Conservation (phyloP, 768 basidiomycete genomes). For the Trametes cinnabarina region DNA sequence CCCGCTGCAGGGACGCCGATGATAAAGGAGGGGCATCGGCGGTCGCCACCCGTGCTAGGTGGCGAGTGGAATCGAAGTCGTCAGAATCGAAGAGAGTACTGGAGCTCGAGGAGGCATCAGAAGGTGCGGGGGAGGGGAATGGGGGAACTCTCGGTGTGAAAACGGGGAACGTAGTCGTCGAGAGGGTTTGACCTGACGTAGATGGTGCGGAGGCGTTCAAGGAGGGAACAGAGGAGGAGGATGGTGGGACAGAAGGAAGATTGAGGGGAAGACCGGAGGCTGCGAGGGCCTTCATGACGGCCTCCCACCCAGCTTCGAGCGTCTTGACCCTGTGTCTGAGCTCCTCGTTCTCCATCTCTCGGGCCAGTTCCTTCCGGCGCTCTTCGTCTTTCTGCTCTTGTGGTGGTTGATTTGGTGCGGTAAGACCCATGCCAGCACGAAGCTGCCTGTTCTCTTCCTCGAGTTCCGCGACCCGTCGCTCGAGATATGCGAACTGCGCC, state of each 20-base stretch:
- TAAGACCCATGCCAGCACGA: slow-evolving; percentile 47
- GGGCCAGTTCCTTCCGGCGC: slow-evolving; percentile 38
- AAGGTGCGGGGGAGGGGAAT: slow-evolving; percentile 36
- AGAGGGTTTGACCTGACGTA: slow-evolving; percentile 27
- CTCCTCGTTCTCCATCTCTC: slow-evolving; percentile 70
- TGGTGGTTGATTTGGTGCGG: slow-evolving; percentile 12
- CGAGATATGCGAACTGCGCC: slow-evolving; percentile 86
- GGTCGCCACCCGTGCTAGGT: slow-evolving; percentile 98
- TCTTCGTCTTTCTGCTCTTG: slow-evolving; percentile 31
- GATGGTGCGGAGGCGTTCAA: slow-evolving; percentile 22
- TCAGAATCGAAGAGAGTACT: slow-evolving; percentile 28
- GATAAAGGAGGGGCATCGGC: slow-evolving; percentile 49
- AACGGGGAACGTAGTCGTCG: slow-evolving; percentile 31
- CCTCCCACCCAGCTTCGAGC: slow-evolving; percentile 80
- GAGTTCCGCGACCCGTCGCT: slow-evolving; percentile 85
- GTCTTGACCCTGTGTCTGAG: slow-evolving; percentile 73
- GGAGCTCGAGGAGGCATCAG: slow-evolving; percentile 35
- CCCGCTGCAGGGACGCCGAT: slow-evolving; percentile 92
- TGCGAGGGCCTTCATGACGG: slow-evolving; percentile 71
- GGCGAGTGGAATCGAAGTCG: slow-evolving; percentile 77
- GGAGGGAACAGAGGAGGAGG: slow-evolving; percentile 25
- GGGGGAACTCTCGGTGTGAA: slow-evolving; percentile 33
- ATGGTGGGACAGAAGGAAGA: slow-evolving; percentile 33
- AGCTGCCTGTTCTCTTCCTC: slow-evolving; percentile 82
- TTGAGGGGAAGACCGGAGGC: slow-evolving; percentile 62